These are phyloP conservation scores for Psilocybe azurescens DNA, from an alignment of 768 basidiomycete genomes.

Conservation along the genomic window DNA sequence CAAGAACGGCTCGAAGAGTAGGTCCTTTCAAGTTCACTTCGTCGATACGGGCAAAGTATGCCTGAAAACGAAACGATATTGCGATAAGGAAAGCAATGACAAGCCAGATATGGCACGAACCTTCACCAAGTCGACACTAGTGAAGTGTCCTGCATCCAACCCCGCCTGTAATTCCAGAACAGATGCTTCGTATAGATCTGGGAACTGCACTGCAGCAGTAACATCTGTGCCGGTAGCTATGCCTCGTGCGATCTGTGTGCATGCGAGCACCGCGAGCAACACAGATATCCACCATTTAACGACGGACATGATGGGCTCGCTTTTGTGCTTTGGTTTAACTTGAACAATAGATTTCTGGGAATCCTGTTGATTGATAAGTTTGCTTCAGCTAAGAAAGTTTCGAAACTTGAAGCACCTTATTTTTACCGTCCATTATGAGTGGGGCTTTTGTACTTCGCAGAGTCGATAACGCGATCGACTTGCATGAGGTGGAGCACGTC, in stretches of 20 bases:
- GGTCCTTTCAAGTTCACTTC: constrained; percentile 72
- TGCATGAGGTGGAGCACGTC: constrained; percentile 4
- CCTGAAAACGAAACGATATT: constrained; percentile 39
- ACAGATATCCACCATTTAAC: constrained; percentile 15
- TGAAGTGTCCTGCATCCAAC: constrained; percentile 53
- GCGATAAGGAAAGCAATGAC: not conserved
- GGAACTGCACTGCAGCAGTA: constrained; percentile 22
- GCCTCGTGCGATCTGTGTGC: constrained; percentile 6
- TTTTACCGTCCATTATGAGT: not conserved
- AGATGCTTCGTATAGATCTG: constrained; percentile 67
- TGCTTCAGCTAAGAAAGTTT: not conserved
- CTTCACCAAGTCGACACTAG: constrained; percentile 67
- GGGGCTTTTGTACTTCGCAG: constrained; percentile 1
- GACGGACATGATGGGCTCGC: constrained; percentile 1
- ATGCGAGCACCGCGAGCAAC: constrained; percentile 10
- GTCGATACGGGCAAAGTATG: constrained; percentile 69
- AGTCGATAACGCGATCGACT: not conserved
- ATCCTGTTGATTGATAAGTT: not conserved
- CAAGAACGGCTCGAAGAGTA: constrained; percentile 60
- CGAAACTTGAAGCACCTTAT: not conserved
- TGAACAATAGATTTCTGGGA: not conserved
- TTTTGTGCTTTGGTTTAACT: not conserved
- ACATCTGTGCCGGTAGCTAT: not conserved
- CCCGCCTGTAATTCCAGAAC: constrained; percentile 60
- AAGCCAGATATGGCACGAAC: constrained; percentile 30